A percentile compares a stretch with the other conserved stretches of the same genome.
These are phyloP conservation scores for carrot (Daucus carota) DNA, from an alignment of 129 eudicot species.

Conservation along the genomic window DNA sequence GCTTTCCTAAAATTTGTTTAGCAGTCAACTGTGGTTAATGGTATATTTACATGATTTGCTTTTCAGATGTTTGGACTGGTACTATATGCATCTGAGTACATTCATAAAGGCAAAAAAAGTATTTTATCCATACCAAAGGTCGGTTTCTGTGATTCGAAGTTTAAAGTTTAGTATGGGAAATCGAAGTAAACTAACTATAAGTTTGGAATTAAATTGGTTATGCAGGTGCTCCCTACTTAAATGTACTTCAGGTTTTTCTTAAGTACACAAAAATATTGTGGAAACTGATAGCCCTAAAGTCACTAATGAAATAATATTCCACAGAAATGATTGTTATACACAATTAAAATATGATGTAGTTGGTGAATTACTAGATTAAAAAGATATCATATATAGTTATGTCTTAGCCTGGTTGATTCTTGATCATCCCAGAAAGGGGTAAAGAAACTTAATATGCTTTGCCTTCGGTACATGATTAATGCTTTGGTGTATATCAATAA, in stretches of 20 bases:
- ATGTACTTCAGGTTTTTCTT: not conserved
- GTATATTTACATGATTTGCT: slow-evolving; percentile 8
- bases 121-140: slow-evolving; percentile 80
- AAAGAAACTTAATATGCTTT: not conserved
- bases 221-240: not conserved
- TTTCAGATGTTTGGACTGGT: slow-evolving; percentile 88
- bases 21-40: slow-evolving; percentile 1
- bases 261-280: not conserved
- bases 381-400: not conserved
- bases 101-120: slow-evolving; percentile 38
- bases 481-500: not conserved
- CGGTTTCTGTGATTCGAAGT: not conserved
- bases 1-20: slow-evolving; percentile 9
- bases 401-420: not conserved
- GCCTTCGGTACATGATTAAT: not conserved
- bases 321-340: not conserved
- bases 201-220: not conserved
- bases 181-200: not conserved
- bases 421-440: not conserved
- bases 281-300: not conserved
- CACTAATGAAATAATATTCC: not conserved
- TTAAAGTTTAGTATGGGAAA: not conserved
- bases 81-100: slow-evolving; percentile 56
- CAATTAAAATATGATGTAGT: not conserved
- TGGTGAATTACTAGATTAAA: not conserved